A percentile compares a stretch with the other conserved stretches of the same genome.
These are phyloP conservation scores for Penicillium polonicum DNA, from an alignment of 2,329 filamentous ascomycete genomes.

Conservation along the genomic window DNA sequence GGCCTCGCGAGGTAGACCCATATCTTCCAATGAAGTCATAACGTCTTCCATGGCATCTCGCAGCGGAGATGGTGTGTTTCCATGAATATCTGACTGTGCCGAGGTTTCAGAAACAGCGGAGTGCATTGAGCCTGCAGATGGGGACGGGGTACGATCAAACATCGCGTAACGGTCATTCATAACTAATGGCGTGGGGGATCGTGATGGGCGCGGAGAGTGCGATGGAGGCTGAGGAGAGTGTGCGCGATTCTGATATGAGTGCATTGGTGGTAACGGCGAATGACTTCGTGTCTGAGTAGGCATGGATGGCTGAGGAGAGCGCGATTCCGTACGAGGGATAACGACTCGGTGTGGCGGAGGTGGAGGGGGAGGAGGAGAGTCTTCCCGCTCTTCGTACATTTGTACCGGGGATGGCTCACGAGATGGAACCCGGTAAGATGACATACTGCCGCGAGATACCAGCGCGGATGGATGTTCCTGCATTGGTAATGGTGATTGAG, in stretches of 20 bases:
- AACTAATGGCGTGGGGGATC: conserved; percentile 35
- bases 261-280: conserved; percentile 17
- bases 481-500: conserved; percentile 1
- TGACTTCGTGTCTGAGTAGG: conserved; percentile 15
- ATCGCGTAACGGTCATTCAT: conserved; percentile 44
- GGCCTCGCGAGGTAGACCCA: conserved; percentile 62
- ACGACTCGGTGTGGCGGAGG: conserved; percentile 73
- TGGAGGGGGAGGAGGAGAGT: conserved; percentile 78
- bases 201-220: conserved; percentile 17
- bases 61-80: conserved; percentile 83
- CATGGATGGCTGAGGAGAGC: conserved; percentile 12
- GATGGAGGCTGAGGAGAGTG: conserved; percentile 18
- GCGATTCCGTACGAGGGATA: conserved; percentile 44
- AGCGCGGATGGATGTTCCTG: background rate
- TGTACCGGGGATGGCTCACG: conserved; percentile 29
- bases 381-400: conserved; percentile 53
- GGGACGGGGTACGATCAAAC: conserved; percentile 49
- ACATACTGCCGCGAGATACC: conserved; percentile 4
- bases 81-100: conserved; percentile 59
- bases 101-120: conserved; percentile 20
- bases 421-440: conserved; percentile 13
- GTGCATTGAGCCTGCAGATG: conserved; percentile 33
- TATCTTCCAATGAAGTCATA: conserved; percentile 88
- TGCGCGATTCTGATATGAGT: conserved; percentile 6
- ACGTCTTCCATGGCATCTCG: conserved; percentile 97